A percentile compares a stretch with the other conserved stretches of the same genome.
These are phyloP conservation scores for Geranomyces variabilis DNA, from an alignment of 192 early-diverging fungal genomes.

Conservation along the genomic window DNA sequence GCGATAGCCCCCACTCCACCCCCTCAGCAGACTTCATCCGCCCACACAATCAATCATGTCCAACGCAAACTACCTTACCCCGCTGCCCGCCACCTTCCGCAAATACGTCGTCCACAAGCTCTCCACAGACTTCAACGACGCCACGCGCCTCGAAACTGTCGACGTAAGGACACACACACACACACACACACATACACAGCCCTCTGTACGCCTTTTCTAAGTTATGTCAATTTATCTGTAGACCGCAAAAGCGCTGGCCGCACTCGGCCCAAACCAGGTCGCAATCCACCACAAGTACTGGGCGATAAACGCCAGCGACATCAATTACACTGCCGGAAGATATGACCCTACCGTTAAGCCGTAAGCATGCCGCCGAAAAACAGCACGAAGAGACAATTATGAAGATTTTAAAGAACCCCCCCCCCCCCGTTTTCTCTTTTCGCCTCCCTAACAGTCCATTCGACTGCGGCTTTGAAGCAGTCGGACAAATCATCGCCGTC, in stretches of 20 bases:
- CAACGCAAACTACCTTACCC: neutral
- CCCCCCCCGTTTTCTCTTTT: neutral
- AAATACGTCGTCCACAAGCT: conserved; percentile 47
- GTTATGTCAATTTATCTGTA: neutral
- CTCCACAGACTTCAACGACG: conserved; percentile 42
- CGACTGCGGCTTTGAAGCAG: conserved; percentile 61
- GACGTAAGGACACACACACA: conserved; percentile 15
- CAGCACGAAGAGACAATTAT: neutral
- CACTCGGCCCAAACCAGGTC: conserved; percentile 38
- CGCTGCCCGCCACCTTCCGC: conserved; percentile 29
- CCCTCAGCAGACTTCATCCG: too few species aligned
- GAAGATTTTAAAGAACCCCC: neutral
- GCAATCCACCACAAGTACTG: conserved; percentile 48
- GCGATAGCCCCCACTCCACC: too few species aligned
- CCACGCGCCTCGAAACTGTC: conserved; percentile 40
- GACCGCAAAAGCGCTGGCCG: conserved; percentile 8
- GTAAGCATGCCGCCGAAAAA: conserved; percentile 33
- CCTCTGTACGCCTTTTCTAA: too few species aligned
- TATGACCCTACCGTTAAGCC: conserved; percentile 56
- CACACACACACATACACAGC: conserved; percentile 4
- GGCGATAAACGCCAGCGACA: conserved; percentile 63
- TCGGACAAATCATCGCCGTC: conserved; percentile 57
- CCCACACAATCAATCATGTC: too few species aligned
- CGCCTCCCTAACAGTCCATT: too few species aligned
- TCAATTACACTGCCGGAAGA: conserved; percentile 58